These are phyloP conservation scores for Pseudocercospora musae DNA, from an alignment of 2,329 filamentous ascomycete genomes.

Conservation along the genomic window DNA sequence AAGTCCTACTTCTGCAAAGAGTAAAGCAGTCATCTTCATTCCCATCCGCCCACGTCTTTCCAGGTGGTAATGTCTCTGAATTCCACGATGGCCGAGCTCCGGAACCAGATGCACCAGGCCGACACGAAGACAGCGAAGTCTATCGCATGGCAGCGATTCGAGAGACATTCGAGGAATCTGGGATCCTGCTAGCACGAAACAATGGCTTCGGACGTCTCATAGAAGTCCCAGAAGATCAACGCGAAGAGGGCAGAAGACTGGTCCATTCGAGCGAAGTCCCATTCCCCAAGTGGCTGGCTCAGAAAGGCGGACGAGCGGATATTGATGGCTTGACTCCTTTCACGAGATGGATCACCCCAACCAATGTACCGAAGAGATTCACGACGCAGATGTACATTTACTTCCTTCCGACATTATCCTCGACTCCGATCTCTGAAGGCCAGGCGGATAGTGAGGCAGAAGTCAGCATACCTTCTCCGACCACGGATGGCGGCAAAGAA, in stretches of 20 bases:
- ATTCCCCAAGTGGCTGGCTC: conserved; percentile 64
- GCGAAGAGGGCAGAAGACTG: conserved; percentile 62
- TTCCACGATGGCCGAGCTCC: conserved; percentile 69
- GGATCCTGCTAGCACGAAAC: conserved; percentile 70
- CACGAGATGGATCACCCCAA: conserved; percentile 87
- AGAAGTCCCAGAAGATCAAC: conserved; percentile 56
- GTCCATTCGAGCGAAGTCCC: conserved; percentile 65
- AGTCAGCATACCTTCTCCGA: conserved; percentile 65
- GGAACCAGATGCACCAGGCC: conserved; percentile 46
- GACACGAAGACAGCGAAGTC: conserved; percentile 67
- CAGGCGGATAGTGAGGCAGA: conserved; percentile 37
- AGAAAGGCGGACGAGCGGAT: conserved; percentile 61
- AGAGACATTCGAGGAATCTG: conserved; percentile 94
- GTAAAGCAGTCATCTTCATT: conserved; percentile 81
- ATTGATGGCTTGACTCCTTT: conserved; percentile 71
- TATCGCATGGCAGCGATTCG: conserved; percentile 83
- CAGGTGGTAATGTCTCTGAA: conserved; percentile 77
- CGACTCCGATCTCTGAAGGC: conserved; percentile 34
- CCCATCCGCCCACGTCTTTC: conserved; percentile 90
- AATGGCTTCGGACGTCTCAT: conserved; percentile 56
- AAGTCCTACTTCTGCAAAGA: conserved; percentile 83
- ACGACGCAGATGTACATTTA: conserved; percentile 97
- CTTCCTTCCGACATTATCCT: conserved; percentile 60
- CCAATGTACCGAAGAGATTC: conserved; percentile 70
- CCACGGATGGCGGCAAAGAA: conserved; percentile 66